Percentiles rank a stretch among this genome's conserved stretches.
phyloP scores from a whole-genome alignment of 441 rosid genomes.

The Euphorbia schlechtendalii region DNA sequence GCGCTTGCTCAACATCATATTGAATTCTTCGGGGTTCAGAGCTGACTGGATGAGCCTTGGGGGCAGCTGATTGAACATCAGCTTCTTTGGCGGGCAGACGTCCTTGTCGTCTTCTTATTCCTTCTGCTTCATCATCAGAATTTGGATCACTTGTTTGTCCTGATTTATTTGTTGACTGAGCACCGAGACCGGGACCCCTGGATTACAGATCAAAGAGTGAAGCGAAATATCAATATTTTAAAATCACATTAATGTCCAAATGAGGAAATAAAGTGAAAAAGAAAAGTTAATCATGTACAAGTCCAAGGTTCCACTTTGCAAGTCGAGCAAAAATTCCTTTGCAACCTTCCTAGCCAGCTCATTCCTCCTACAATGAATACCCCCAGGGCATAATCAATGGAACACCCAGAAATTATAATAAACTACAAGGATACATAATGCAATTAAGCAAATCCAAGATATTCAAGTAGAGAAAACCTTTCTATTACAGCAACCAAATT shows the following conservation, averaged over 20 bases:
- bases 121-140: conserved; percentile 82
- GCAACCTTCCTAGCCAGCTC: conserved; percentile 75
- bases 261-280: conserved; percentile 1
- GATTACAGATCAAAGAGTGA: conserved; percentile 18
- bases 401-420: not conserved
- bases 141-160: conserved; percentile 60
- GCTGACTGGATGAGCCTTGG: conserved; percentile 73
- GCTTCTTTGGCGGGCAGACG: conserved; percentile 52
- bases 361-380: conserved; percentile 61
- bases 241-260: conserved; percentile 3
- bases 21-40: conserved; percentile 77
- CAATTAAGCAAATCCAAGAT: not conserved
- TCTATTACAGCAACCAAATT: conserved; percentile 74
- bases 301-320: conserved; percentile 81
- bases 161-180: conserved; percentile 45
- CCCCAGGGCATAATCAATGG: conserved; percentile 16
- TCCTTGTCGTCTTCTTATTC: conserved; percentile 63
- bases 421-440: not conserved
- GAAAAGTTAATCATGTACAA: conserved; percentile 45
- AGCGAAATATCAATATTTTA: not conserved
- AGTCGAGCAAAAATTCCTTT: conserved; percentile 79
- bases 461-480: conserved; percentile 42
- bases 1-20: conserved; percentile 76
- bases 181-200: conserved; percentile 74
- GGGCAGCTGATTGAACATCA: conserved; percentile 65